A percentile compares a stretch with the other conserved stretches of the same genome.
These are phyloP conservation scores for Dioscorea dumetorum DNA, from an alignment of 106 monocot genomes.

Conservation along the genomic window DNA sequence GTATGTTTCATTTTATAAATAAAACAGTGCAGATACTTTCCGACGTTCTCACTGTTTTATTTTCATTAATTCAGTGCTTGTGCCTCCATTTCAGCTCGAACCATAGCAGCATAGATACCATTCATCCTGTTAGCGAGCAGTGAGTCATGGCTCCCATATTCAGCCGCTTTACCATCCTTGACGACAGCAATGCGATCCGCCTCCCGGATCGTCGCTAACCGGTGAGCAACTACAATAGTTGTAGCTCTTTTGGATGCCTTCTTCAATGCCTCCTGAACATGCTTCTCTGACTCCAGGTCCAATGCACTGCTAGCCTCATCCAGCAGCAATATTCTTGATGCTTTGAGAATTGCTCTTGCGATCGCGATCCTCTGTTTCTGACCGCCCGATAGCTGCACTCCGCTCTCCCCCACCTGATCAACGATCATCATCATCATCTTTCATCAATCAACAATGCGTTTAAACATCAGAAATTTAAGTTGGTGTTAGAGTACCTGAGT, in stretches of 20 bases:
- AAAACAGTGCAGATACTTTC: too few species aligned
- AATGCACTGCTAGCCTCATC: conserved; percentile 46
- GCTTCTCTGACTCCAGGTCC: conserved; percentile 34
- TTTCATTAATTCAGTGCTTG: conserved; percentile 23
- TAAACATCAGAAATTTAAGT: too few species aligned
- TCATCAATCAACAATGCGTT: too few species aligned
- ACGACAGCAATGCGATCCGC: conserved; percentile 39
- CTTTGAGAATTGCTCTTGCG: conserved; percentile 34
- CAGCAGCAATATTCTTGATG: conserved; percentile 23
- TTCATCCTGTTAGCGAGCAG: conserved; percentile 6
- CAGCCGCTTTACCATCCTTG: conserved; percentile 19
- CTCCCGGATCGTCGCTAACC: conserved; percentile 27
- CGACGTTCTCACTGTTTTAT: not conserved
- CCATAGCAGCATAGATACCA: conserved; percentile 33
- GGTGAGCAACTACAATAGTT: conserved; percentile 32
- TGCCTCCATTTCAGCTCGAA: conserved; percentile 29
- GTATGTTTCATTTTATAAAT: too few species aligned
- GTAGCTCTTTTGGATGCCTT: conserved; percentile 18
- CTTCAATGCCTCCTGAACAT: conserved; percentile 30
- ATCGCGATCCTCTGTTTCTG: conserved; percentile 49
- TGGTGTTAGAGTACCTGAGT: conserved; percentile 17
- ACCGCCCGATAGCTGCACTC: conserved; percentile 37
- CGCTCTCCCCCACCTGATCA: conserved; percentile 41
- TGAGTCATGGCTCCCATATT: conserved; percentile 26
- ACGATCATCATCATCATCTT: too few species aligned